Evolutionary conservation across 768 basidiomycete species (phyloP).

Genomic region (Trametes gibbosa): DNA sequence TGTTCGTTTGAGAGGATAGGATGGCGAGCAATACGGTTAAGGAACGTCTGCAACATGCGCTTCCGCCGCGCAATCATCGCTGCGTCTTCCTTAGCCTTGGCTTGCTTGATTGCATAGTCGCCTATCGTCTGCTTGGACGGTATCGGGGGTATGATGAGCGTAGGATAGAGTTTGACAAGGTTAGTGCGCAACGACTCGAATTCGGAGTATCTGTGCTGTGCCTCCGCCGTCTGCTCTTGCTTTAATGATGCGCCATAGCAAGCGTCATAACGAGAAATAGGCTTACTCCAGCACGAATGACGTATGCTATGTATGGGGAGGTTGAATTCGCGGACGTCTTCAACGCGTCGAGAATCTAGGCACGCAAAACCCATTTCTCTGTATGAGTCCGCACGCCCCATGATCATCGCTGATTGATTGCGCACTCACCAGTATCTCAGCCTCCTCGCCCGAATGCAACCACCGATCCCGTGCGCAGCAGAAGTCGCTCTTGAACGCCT

Average conservation of each 20-base stretch:
- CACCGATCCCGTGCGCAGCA: conserved; percentile 75
- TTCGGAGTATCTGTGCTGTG: conserved; percentile 92
- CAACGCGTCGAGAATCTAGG: conserved; percentile 88
- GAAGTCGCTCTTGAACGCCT: conserved; percentile 69
- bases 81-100: conserved; percentile 94
- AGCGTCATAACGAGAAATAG: background rate
- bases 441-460: conserved; percentile 78
- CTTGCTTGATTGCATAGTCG: conserved; percentile 96
- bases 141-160: conserved; percentile 95
- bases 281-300: conserved; percentile 83
- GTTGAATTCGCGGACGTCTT: conserved; percentile 90
- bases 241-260: background rate
- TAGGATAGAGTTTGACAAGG: conserved; percentile 88
- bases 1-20: conserved; percentile 96
- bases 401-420: background rate
- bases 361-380: background rate
- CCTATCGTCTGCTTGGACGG: conserved; percentile 94
- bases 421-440: conserved; percentile 68
- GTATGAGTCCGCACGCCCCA: background rate
- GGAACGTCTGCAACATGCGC: conserved; percentile 92
- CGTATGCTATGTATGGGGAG: conserved; percentile 92
- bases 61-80: conserved; percentile 89
- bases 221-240: conserved; percentile 62
- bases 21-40: conserved; percentile 86
- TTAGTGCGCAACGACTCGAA: conserved; percentile 89